phyloP scores from a whole-genome alignment of 345 rosid species.

The Gossypium anomalum region DNA sequence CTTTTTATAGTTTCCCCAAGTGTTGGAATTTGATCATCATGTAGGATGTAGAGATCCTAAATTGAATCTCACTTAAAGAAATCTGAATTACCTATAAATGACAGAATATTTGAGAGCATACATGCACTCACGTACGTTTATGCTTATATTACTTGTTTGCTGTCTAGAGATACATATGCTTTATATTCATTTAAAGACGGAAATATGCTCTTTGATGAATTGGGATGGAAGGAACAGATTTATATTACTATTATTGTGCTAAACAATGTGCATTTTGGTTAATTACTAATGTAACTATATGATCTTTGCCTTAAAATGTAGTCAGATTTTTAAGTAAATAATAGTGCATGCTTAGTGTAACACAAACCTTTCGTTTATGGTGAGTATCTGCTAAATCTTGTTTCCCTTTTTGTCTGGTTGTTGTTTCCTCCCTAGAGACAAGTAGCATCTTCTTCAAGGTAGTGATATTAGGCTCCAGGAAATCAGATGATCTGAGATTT shows the following conservation, averaged over 20 bases:
- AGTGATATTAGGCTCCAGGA: not conserved
- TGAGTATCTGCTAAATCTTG: not conserved
- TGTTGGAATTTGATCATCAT: not conserved
- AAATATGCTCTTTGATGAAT: not conserved
- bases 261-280: not conserved
- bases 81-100: not conserved
- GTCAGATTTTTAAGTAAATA: not conserved
- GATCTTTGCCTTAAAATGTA: not conserved
- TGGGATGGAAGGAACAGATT: not conserved
- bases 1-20: not conserved
- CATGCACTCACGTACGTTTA: not conserved
- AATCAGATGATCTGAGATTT: not conserved
- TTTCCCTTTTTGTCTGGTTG: not conserved
- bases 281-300: not conserved
- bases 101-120: not conserved
- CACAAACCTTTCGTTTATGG: not conserved
- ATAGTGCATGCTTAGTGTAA: not conserved
- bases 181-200: not conserved
- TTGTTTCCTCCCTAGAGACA: not conserved
- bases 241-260: not conserved
- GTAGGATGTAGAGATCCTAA: not conserved
- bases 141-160: not conserved
- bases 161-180: not conserved
- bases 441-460: not conserved
- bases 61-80: not conserved